Conservation (phyloP, 352 stramenopile genomes). For the Elongisporangium prolatum region DNA sequence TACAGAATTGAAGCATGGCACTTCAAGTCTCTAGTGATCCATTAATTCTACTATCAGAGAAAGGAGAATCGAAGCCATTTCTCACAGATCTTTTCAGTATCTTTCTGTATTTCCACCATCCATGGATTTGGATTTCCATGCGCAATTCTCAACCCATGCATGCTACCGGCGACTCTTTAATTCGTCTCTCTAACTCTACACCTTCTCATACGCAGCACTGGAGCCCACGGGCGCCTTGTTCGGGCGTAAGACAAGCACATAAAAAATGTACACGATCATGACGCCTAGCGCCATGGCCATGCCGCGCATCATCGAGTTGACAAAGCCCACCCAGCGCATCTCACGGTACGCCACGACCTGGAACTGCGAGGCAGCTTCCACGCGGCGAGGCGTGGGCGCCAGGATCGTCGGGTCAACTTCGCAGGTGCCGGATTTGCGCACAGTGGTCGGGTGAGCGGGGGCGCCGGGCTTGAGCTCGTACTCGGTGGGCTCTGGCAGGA, state of each 20-base stretch:
- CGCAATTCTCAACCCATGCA: no score
- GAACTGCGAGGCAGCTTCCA: constrained; percentile 67
- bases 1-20: no score
- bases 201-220: constrained; percentile 66
- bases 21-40: no score
- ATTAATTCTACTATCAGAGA: no score
- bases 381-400: constrained; percentile 49
- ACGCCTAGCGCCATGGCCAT: constrained; percentile 67
- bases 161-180: no score
- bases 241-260: constrained; percentile 61
- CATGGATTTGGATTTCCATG: no score
- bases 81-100: no score
- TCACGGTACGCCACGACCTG: constrained; percentile 80
- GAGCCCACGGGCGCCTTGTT: constrained; percentile 29
- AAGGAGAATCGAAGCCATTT: no score
- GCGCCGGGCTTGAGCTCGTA: constrained; percentile 58
- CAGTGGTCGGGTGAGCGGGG: constrained; percentile 37
- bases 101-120: no score
- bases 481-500: constrained; percentile 60
- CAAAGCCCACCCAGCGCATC: constrained; percentile 75
- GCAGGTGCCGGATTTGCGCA: constrained; percentile 60
- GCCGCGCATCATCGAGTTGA: constrained; percentile 70
- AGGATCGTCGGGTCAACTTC: constrained; percentile 73
- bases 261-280: constrained; percentile 82
- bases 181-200: constrained; percentile 28